These are phyloP conservation scores for Scedosporium aurantiacum DNA, from an alignment of 2,329 filamentous ascomycete species.

Conservation along the genomic window DNA sequence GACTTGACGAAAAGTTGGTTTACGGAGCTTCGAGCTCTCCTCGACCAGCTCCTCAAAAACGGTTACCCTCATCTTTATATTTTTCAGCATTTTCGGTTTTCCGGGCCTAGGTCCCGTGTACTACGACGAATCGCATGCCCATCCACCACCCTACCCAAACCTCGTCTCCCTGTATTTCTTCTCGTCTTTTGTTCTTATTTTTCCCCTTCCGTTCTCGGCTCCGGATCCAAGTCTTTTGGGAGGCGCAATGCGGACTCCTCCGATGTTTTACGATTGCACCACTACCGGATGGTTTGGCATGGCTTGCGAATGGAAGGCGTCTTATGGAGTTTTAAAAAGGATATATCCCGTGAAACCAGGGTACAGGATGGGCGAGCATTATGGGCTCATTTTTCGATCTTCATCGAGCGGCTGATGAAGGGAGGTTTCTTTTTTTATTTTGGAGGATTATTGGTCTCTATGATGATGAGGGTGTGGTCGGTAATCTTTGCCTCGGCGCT, in stretches of 20 bases:
- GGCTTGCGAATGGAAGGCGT: neutral
- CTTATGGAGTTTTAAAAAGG: neutral
- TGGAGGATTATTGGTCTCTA: neutral
- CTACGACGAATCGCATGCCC: neutral
- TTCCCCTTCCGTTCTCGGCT: neutral
- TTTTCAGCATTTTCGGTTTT: neutral
- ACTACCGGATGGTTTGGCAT: neutral
- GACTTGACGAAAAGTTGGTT: neutral
- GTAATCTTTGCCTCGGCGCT: neutral
- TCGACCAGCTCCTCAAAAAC: neutral
- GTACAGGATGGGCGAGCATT: neutral
- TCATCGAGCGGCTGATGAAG: neutral
- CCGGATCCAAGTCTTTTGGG: neutral
- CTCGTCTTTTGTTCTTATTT: neutral
- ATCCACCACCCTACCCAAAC: neutral
- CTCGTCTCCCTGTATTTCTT: neutral
- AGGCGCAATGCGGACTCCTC: neutral
- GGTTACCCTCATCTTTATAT: neutral
- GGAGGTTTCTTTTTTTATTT: neutral
- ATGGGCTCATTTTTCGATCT: neutral
- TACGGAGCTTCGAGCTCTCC: neutral
- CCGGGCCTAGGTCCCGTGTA: neutral
- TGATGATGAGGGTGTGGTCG: neutral
- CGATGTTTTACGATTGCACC: neutral
- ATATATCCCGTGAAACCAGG: neutral